Base-by-base conservation (phyloP, 805 yeast species). In the Candida ortonii region DNA sequence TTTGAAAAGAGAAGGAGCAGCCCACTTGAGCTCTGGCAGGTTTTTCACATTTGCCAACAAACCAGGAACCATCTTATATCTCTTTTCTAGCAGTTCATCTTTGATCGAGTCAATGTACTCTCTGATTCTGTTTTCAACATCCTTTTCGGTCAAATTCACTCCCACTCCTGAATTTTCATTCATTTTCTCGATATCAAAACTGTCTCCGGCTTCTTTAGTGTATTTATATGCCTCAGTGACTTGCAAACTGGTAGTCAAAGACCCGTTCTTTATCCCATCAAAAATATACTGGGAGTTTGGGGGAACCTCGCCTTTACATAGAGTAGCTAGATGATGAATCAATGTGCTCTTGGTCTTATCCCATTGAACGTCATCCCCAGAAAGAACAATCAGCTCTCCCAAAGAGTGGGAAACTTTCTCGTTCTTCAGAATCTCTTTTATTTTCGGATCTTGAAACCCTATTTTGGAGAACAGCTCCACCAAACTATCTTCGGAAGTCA, bases 11-110 rank as follows among this genome's bases (percentile, higher is more conserved):
- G 80, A 74, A 22, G 97, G 95, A 30, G 83, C 73, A 7, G 97
- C 97, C 96, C 96, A 93, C 64, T 85, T 87, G 61, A 93, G 71
- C 13, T 67, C 76, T 4, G 87, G 80, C 28, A 87, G 53, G 46
- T 70, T 73, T 70, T 85, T 87, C 42, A 85, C 76, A 28, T 78
- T 80, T 3, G 88, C 89, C 62, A 90, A 70, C 8, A 87, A 66
- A 16, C 77, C 70, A 16, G 96, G 90, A 34, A 90, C 80, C 17
- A 76, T 62, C 48, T 82, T 78, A 62, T 93, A 93, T 58, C 98
- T 76, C 58, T 83, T 76, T n/a, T 70, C 64, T 41, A 65, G 65
- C 42, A 93, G 78, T 16, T 73, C 80, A 1, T 65, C 74, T 52
- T 72, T 73, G 58, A 82, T 71, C 5, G 63, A 64, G 13, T 68